Conservation (phyloP, 1,284 basidiomycete species). For the Trametes hirsuta region DNA sequence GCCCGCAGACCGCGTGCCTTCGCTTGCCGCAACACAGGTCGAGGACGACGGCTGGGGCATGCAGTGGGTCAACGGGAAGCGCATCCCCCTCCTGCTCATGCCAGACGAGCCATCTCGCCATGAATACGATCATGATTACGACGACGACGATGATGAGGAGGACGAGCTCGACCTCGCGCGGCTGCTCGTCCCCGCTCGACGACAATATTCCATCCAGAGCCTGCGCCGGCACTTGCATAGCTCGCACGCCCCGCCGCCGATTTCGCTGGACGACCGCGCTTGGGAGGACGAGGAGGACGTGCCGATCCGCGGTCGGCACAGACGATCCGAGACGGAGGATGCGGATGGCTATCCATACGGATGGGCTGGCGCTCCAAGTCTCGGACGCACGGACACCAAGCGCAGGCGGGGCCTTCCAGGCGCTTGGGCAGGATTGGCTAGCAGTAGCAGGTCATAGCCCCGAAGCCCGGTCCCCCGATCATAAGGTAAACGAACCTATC, state of each 20-base stretch:
- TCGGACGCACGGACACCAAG: conserved; percentile 28
- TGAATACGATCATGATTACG: conserved; percentile 40
- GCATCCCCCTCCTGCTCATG: conserved; percentile 20
- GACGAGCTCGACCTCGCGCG: conserved; percentile 67
- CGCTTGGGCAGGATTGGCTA: conserved; percentile 26
- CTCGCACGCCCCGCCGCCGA: conserved; percentile 22
- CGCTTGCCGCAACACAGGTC: conserved; percentile 41
- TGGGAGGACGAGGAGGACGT: conserved; percentile 30
- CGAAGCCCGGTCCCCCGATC: not conserved
- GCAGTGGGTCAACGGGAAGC: conserved; percentile 32
- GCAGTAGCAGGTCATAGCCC: conserved; percentile 19
- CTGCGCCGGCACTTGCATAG: conserved; percentile 60
- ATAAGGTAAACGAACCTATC: too few relatives aligned
- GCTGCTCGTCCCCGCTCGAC: conserved; percentile 69
- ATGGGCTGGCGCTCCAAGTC: conserved; percentile 26
- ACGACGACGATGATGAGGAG: conserved; percentile 58
- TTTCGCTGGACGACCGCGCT: conserved; percentile 6
- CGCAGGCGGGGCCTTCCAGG: conserved; percentile 31
- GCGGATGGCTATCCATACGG: conserved; percentile 23
- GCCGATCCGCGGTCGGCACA: conserved; percentile 19
- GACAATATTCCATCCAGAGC: conserved; percentile 71
- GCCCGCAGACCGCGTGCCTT: conserved; percentile 39
- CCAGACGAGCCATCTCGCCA: conserved; percentile 20
- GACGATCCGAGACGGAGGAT: conserved; percentile 30
- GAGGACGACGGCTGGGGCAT: conserved; percentile 45